Conservation (phyloP, 2,329 filamentous ascomycete genomes). For the Xylariaceae sp. region DNA sequence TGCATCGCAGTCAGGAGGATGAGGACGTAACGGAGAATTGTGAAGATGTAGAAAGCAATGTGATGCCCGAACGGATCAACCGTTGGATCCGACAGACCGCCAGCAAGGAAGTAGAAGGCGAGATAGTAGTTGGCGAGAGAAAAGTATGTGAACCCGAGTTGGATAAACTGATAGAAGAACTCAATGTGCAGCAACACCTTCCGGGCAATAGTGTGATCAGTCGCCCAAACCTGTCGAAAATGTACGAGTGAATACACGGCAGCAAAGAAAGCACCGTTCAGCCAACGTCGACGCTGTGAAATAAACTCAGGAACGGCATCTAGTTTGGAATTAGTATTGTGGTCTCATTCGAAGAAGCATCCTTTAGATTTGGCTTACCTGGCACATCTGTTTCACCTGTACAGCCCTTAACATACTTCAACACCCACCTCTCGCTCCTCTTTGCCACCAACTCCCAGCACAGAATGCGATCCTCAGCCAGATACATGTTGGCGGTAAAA, state of each 20-base stretch:
- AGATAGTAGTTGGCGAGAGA: conserved; percentile 98
- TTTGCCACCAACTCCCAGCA: conserved; percentile 97
- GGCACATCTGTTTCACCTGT: conserved; percentile 98
- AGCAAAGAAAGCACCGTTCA: conserved; percentile 98
- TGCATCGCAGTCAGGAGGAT: conserved; percentile 88
- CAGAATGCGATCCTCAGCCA: conserved; percentile 95
- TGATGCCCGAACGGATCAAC: conserved; percentile 90
- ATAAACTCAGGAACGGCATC: conserved; percentile 95
- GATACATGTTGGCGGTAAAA: conserved; percentile 99
- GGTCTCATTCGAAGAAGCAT: conserved; percentile 10
- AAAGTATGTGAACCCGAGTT: conserved; percentile 94
- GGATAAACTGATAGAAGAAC: conserved; percentile 90
- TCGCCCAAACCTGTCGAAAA: conserved; percentile 87
- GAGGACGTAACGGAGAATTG: conserved; percentile 77
- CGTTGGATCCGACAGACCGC: conserved; percentile 72
- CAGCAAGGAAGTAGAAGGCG: conserved; percentile 96
- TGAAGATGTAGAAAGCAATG: conserved; percentile 81
- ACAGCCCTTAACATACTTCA: conserved; percentile 96
- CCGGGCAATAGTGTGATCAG: conserved; percentile 83
- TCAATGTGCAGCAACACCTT: conserved; percentile 93
- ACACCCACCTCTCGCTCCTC: conserved; percentile 87
- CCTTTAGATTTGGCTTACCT: conserved; percentile 53
- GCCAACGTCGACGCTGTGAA: conserved; percentile 91
- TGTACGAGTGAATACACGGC: conserved; percentile 96
- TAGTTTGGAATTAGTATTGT: conserved; percentile 36